Percentiles rank a stretch among this genome's conserved stretches.
These are phyloP conservation scores for Geosmithia morbida DNA, from an alignment of 2,329 filamentous ascomycete species.

Conservation along the genomic window DNA sequence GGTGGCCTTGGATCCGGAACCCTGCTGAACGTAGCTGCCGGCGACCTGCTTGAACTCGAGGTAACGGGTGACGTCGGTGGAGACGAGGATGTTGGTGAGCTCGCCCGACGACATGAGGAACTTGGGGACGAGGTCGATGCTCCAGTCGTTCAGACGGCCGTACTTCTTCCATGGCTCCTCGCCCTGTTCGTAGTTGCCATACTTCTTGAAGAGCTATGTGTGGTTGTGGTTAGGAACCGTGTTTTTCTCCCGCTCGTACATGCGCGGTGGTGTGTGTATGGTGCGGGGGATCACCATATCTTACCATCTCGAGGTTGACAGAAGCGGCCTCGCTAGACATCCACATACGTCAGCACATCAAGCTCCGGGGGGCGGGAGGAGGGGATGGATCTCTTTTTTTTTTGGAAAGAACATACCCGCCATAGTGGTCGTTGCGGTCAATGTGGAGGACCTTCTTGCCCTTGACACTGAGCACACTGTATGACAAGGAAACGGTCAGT, in stretches of 20 bases:
- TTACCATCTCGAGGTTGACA: conserved; percentile 86
- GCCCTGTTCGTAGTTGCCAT: conserved; percentile 65
- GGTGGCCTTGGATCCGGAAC: conserved; percentile 65
- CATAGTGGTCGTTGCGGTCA: conserved; percentile 96
- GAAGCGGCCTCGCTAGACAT: conserved; percentile 67
- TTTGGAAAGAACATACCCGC: conserved; percentile 50
- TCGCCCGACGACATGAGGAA: conserved; percentile 98
- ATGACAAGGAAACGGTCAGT: background rate
- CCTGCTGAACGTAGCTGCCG: conserved; percentile 93
- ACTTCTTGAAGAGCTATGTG: conserved; percentile 83
- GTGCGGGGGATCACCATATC: conserved; percentile 11
- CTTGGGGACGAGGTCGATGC: conserved; percentile 97
- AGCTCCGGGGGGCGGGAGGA: background rate
- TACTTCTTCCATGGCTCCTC: conserved; percentile 98
- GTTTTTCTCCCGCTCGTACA: background rate
- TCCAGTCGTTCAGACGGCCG: conserved; percentile 94
- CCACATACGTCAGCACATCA: too few relatives aligned
- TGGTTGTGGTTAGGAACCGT: conserved; percentile 5
- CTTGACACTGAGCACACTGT: conserved; percentile 88
- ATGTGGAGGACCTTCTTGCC: conserved; percentile 99
- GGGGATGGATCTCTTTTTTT: conserved; percentile 7
- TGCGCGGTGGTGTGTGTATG: background rate
- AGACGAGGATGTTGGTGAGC: conserved; percentile 95
- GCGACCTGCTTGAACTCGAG: conserved; percentile 91
- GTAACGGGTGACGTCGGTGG: conserved; percentile 80